Base-by-base conservation (phyloP, 805 yeast species). In the Kazachstania bromeliacearum region DNA sequence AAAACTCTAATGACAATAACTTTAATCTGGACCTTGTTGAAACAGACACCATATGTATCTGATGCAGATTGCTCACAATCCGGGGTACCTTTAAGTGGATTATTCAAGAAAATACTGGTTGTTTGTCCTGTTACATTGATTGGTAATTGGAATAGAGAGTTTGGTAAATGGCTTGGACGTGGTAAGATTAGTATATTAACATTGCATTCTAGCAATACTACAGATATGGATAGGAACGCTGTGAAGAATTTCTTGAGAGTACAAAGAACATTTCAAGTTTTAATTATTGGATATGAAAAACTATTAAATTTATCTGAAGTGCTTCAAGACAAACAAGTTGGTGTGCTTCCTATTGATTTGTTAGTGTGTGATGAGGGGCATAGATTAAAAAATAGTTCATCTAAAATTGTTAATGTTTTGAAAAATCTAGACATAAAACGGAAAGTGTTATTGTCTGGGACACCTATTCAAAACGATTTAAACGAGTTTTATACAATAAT, bases 331-430 rank as follows among this genome's bases (percentile, higher is more conserved):
- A 66, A 66, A 3, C 57, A 57, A 21, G 24, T 20, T 12, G 27
- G 27, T 14, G 39, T 53, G 3, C 20, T 34, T 16, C 43, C 49
- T 8, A 65, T 75, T 27, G 97, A 87, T 53, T 46, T 92, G 13
- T 61, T 92, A 14, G 73, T 92, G 1, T 92, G 96, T 57, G 98
- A 92, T 57, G 98, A 92, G 53, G 98, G 97, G 2, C 98, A 92
- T 56, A 67, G 95, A 33, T 66, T 92, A 45, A 92, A 89, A 48
- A 83, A 75, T 46, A 67, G 75, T 4, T 63, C 76, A 7, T 85
- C 83, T 40, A 87, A 85, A 55, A 75, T 82, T 0, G 62, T 85
- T 35, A 76, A 75, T 40, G 74, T 77, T 0, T 62, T 89, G 35
- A 73, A 71, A 28, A 48, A 66, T 1, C 57, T 87, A 13, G 62